These are phyloP conservation scores for Podaxis rugospora DNA, from an alignment of 768 basidiomycete species.

Conservation along the genomic window DNA sequence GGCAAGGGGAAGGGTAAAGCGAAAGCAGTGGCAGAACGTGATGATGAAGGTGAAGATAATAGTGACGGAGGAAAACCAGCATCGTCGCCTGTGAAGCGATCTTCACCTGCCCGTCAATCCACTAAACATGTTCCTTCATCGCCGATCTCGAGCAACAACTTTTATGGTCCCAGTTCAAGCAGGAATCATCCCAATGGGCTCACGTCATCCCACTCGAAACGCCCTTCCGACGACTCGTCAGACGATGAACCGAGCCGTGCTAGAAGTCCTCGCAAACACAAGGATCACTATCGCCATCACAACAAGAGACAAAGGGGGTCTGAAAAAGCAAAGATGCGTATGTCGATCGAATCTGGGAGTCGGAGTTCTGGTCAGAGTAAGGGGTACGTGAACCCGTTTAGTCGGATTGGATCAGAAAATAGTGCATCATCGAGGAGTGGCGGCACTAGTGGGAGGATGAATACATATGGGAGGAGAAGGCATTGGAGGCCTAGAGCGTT, in stretches of 20 bases:
- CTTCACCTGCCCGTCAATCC: background rate
- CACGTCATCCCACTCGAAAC: background rate
- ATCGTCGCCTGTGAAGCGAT: constrained; percentile 4
- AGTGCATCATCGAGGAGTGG: background rate
- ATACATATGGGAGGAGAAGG: constrained; percentile 12
- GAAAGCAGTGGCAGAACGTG: constrained; percentile 7
- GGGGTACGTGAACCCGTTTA: constrained; percentile 5
- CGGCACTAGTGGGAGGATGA: constrained; percentile 6
- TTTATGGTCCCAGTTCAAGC: constrained; percentile 11
- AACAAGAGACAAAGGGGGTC: background rate
- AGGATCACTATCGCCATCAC: background rate
- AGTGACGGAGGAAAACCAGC: background rate
- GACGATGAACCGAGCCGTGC: background rate
- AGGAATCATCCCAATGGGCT: background rate
- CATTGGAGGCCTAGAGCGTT: constrained; percentile 8
- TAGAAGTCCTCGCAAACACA: background rate
- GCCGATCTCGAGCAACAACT: constrained; percentile 9
- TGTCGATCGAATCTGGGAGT: background rate
- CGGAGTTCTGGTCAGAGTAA: background rate
- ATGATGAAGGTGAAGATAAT: constrained; percentile 8
- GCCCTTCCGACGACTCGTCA: background rate
- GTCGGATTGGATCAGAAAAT: constrained; percentile 5
- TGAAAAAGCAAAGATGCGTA: background rate
- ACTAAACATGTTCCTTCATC: constrained; percentile 6
- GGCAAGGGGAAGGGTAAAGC: background rate